Conservation (phyloP, 257 asterid species). For the Leptodermis oblonga region DNA sequence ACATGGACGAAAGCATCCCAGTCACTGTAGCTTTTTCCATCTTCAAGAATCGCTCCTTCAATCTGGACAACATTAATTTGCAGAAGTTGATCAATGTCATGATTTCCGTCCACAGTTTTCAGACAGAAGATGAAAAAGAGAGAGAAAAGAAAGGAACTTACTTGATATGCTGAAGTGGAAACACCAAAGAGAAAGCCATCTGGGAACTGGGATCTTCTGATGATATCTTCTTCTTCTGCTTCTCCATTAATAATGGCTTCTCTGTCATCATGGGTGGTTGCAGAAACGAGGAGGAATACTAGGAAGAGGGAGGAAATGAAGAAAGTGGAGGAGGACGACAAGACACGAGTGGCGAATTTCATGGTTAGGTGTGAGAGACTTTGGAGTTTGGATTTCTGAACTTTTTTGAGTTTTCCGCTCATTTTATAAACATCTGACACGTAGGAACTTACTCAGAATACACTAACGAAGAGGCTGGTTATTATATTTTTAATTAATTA, state of each 20-base stretch:
- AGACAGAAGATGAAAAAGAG: not conserved
- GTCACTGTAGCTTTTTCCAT: slow-evolving; percentile 56
- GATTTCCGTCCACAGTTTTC: not conserved
- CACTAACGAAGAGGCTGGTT: too few relatives aligned
- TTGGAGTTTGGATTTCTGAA: not conserved
- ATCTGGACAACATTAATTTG: too few relatives aligned
- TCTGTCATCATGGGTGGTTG: not conserved
- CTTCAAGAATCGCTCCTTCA: slow-evolving; percentile 77
- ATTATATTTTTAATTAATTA: too few relatives aligned
- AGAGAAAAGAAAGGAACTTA: not conserved
- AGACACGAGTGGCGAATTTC: not conserved
- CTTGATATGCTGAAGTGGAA: slow-evolving; percentile 76
- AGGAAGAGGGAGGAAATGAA: not conserved
- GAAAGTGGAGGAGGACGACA: not conserved
- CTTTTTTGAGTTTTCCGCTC: too few relatives aligned
- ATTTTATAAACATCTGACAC: too few relatives aligned
- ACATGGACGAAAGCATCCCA: slow-evolving; percentile 61
- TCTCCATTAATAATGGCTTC: not conserved
- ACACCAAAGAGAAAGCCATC: slow-evolving; percentile 70
- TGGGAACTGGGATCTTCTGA: slow-evolving; percentile 53
- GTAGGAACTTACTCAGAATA: too few relatives aligned
- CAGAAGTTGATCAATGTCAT: too few relatives aligned
- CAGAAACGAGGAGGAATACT: not conserved
- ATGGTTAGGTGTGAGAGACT: not conserved
- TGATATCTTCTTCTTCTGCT: slow-evolving; percentile 12